phyloP scores from a whole-genome alignment of 805 yeast species.

The Ogataea salicorniae region DNA sequence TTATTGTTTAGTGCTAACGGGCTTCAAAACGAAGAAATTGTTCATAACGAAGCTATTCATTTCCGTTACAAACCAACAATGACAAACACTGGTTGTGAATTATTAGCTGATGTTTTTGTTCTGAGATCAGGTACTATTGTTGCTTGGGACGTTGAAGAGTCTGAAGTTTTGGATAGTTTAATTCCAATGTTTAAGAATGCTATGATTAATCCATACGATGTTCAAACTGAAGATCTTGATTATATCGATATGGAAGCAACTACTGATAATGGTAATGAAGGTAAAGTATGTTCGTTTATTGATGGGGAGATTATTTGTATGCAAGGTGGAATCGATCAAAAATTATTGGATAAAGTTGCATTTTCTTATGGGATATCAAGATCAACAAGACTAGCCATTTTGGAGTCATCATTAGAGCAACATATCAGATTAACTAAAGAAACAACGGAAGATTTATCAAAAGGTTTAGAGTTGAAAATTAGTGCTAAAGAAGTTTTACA shows the following conservation, averaged over 20 bases:
- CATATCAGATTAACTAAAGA: conserved; percentile 59
- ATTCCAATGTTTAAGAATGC: conserved; percentile 50
- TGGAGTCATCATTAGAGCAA: conserved; percentile 68
- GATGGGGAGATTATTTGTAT: conserved; percentile 68
- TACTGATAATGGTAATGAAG: conserved; percentile 11
- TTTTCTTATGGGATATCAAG: conserved; percentile 84
- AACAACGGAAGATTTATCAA: conserved; percentile 61
- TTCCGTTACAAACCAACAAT: conserved; percentile 32
- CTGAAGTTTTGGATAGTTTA: conserved; percentile 38
- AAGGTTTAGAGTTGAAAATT: conserved; percentile 50
- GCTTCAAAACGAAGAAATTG: conserved; percentile 29
- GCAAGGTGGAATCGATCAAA: conserved; percentile 45
- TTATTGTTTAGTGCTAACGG: conserved; percentile 33
- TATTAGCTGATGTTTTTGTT: conserved; percentile 52
- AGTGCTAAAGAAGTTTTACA: conserved; percentile 58
- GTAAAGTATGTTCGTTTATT: conserved; percentile 26
- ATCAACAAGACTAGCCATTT: conserved; percentile 76
- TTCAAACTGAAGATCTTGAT: conserved; percentile 87
- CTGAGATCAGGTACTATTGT: conserved; percentile 75
- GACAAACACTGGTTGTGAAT: conserved; percentile 23
- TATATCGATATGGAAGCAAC: conserved; percentile 42
- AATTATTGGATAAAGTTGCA: conserved; percentile 74
- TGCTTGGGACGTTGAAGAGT: conserved; percentile 76
- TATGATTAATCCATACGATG: conserved; percentile 40
- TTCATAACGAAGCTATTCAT: conserved; percentile 56